A percentile compares a stretch with the other conserved stretches of the same genome.
phyloP scores from a whole-genome alignment of 2,329 filamentous ascomycete species.

The Xylariaceae sp. region DNA sequence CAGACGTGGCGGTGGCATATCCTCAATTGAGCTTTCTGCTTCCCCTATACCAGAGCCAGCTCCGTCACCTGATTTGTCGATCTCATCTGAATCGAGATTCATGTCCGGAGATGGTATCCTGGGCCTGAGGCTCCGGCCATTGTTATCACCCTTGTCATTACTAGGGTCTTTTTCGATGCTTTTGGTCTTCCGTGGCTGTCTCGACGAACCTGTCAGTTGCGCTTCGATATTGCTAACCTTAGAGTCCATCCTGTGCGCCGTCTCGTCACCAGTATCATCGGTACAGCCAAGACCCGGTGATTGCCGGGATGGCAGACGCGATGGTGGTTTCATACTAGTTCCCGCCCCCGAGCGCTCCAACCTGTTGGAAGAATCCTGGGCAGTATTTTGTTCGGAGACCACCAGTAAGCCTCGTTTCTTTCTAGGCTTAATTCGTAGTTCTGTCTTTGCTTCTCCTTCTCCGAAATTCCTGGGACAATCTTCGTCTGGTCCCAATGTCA shows the following conservation, averaged over 20 bases:
- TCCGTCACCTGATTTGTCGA: too few species aligned
- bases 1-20: slow-evolving; percentile 25
- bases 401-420: slow-evolving; percentile 45
- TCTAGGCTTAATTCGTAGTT: slow-evolving; percentile 42
- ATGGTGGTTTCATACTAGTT: too few species aligned
- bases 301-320: too few species aligned
- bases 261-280: too few species aligned
- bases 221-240: background rate
- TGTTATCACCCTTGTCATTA: background rate
- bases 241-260: too few species aligned
- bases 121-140: background rate
- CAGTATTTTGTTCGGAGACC: slow-evolving; percentile 34
- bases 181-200: background rate
- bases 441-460: slow-evolving; percentile 34
- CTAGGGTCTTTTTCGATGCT: background rate
- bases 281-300: too few species aligned
- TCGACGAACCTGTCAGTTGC: background rate
- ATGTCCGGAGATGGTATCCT: background rate
- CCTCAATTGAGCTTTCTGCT: slow-evolving; percentile 7
- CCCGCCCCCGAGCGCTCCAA: too few species aligned
- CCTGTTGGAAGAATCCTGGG: slow-evolving; percentile 1
- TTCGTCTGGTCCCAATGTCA: slow-evolving; percentile 2
- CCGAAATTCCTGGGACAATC: slow-evolving; percentile 1
- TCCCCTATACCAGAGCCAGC: slow-evolving; percentile 2
- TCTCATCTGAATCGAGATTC: background rate